Evolutionary conservation across 805 yeast genomes (phyloP).

Genomic region (Suhomyces sp.): DNA sequence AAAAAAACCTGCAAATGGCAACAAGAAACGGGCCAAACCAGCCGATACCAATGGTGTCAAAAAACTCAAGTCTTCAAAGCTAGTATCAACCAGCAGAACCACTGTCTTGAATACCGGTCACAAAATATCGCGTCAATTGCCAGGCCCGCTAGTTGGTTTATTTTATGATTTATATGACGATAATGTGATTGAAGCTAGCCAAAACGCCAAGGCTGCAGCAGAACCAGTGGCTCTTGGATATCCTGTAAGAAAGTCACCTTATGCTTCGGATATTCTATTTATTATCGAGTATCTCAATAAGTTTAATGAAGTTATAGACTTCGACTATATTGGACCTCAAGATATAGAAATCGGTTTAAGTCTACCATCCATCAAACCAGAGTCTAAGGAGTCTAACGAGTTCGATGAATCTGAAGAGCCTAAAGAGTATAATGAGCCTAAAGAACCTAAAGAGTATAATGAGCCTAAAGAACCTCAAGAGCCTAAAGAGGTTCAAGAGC

Average conservation of each 20-base stretch:
- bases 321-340: constrained; percentile 32
- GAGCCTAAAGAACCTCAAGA: too few species aligned
- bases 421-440: too few species aligned
- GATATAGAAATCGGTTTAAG: constrained; percentile 38
- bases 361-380: constrained; percentile 10
- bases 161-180: constrained; percentile 39
- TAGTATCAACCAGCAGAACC: constrained; percentile 19
- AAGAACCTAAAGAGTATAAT: too few species aligned
- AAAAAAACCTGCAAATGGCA: background rate
- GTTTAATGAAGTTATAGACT: constrained; percentile 25
- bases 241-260: constrained; percentile 22
- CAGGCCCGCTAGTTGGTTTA: constrained; percentile 39
- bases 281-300: constrained; percentile 31
- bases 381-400: background rate
- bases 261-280: constrained; percentile 33
- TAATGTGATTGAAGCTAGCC: constrained; percentile 20
- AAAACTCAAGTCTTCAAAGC: constrained; percentile 7
- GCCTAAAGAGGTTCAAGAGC: too few species aligned
- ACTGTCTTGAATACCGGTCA: constrained; percentile 27
- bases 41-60: background rate
- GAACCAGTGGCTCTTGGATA: constrained; percentile 37
- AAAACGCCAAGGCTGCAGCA: constrained; percentile 12
- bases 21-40: background rate
- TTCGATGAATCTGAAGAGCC: too few species aligned
- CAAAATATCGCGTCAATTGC: constrained; percentile 32